Conservation (phyloP, 441 rosid genomes). For the Lepidium campestre region DNA sequence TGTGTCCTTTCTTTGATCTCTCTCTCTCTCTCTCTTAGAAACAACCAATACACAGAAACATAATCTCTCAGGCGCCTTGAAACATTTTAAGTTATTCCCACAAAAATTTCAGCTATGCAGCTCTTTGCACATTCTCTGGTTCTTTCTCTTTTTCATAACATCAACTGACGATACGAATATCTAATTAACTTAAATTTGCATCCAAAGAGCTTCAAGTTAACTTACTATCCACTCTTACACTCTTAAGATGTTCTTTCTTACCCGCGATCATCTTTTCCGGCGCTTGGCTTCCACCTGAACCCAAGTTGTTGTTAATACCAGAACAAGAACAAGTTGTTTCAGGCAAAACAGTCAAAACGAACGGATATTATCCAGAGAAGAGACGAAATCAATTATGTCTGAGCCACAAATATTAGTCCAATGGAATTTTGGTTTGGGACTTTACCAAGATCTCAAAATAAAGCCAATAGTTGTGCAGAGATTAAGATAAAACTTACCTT, state of each 20-base stretch:
- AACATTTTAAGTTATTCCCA: neutral
- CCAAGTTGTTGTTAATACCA: neutral
- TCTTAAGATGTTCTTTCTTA: constrained; percentile 7
- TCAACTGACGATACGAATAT: constrained; percentile 31
- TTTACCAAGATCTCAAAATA: neutral
- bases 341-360: neutral
- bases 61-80: neutral
- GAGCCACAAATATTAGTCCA: neutral
- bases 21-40: neutral
- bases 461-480: neutral
- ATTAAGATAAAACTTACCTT: constrained; percentile 35
- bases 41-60: neutral
- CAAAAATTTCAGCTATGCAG: constrained; percentile 7
- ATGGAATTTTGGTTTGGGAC: neutral
- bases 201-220: constrained; percentile 28
- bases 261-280: constrained; percentile 45
- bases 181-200: constrained; percentile 33
- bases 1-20: neutral
- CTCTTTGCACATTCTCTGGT: neutral
- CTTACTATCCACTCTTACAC: constrained; percentile 21
- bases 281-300: constrained; percentile 69
- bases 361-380: neutral
- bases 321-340: neutral
- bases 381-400: neutral
- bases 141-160: constrained; percentile 11